Base-by-base conservation (phyloP, 1,139 yeast genomes). In the Saccharomyces hybrid region DNA sequence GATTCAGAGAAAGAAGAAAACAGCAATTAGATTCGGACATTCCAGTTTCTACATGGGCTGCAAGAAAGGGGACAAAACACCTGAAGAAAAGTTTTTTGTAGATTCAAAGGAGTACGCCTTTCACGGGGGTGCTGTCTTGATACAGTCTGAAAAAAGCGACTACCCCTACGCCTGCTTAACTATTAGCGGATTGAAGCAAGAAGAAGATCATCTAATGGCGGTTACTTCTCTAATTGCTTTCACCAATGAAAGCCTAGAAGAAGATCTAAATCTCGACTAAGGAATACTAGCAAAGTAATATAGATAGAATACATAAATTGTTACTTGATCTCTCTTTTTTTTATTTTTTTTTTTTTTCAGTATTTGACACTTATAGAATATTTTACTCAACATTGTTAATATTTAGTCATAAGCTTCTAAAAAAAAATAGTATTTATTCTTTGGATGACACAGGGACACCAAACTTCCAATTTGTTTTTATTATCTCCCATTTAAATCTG, bases 81-180 rank as follows among this genome's bases (percentile, higher is more conserved):
- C 66, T 23, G 66, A 63, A 42, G 74, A 75, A 20, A 77, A 76
- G n/a, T 72, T 74, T 56, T 76, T 71, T 59, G 63, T 72, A 23
- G 71, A 76, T 25, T 71, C 77, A 20, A 58, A 61, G 27, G 83
- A 81, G n/a, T 82, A 74, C 61, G 82, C 85, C 8, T 68, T 75
- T 50, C 86, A 82, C 60, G 88, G 87, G 9, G 88, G 88, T 48
- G 80, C 82, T 53, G 76, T 82, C 53, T 86, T 87, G 1, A 69
- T 83, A 50, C 73, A 76, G 51, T 71, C 80, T 14, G 66, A 68
- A 9, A 73, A 73, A 28, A 64, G 71, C 42, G 82, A 76, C 58
- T 75, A 76, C 23, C 71, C 81, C 28, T 72, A 80, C 42, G 88
- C 79, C 1, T 77, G 81, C 2, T 71, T 82, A 50, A 80, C 84